Percentiles rank a stretch among this genome's conserved stretches.
phyloP scores from a whole-genome alignment of 352 stramenopile genomes.

The Pythium sukuiense region DNA sequence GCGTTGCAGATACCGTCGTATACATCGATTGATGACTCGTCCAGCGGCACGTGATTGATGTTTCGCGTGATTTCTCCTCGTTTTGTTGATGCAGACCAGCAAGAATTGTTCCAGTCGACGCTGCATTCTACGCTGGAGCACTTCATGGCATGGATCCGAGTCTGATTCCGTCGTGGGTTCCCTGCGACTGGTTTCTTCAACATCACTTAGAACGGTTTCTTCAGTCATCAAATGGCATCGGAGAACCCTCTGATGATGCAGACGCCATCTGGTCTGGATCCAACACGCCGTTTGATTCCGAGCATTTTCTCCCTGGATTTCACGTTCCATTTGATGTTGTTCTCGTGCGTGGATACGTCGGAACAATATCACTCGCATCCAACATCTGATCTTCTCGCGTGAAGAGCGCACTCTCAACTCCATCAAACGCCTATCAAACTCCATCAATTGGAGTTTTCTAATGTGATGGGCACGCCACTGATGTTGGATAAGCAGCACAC shows the following conservation, averaged over 20 bases:
- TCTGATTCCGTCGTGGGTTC: not conserved
- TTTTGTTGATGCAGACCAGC: not conserved
- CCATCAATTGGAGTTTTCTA: not conserved
- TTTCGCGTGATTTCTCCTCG: not conserved
- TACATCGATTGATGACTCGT: not conserved
- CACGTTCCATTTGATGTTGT: not conserved
- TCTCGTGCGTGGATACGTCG: not conserved
- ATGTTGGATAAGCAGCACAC: not conserved
- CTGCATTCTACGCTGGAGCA: not conserved
- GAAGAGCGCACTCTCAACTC: not conserved
- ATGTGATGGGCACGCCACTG: not conserved
- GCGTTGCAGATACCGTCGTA: not conserved
- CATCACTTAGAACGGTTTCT: not conserved
- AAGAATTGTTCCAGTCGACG: not conserved
- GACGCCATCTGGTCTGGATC: constrained; percentile 1
- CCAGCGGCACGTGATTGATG: not conserved
- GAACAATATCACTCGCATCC: not conserved
- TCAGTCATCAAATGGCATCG: not conserved
- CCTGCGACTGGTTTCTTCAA: not conserved
- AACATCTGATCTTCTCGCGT: not conserved
- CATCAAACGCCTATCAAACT: not conserved
- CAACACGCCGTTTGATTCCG: not conserved
- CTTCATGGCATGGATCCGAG: not conserved
- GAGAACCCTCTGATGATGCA: not conserved
- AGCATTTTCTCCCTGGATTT: not conserved